phyloP scores from a whole-genome alignment of 495 filamentous ascomycete species.

The Sphaerosporella brunnea region DNA sequence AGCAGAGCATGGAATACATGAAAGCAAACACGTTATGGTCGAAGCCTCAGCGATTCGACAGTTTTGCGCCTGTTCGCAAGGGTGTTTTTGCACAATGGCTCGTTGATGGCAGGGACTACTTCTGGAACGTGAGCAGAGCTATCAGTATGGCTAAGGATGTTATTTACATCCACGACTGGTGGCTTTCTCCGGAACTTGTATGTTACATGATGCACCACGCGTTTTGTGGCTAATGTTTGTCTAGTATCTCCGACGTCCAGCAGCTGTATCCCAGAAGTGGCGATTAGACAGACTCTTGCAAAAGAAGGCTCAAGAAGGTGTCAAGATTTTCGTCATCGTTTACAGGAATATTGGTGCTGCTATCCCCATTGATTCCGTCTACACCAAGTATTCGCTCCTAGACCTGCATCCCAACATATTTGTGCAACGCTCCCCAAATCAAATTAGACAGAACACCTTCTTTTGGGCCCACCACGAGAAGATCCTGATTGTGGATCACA shows the following conservation, averaged over 20 bases:
- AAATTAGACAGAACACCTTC: constrained; percentile 97
- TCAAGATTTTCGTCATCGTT: constrained; percentile 96
- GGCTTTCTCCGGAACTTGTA: constrained; percentile 76
- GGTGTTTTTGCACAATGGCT: constrained; percentile 90
- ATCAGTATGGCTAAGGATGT: constrained; percentile 98
- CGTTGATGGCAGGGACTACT: constrained; percentile 91
- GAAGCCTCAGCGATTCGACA: constrained; percentile 67
- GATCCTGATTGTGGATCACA: constrained; percentile 86
- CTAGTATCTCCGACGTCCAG: constrained; percentile 75
- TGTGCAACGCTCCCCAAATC: constrained; percentile 88
- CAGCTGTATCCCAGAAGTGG: constrained; percentile 98
- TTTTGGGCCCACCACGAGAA: constrained; percentile 99
- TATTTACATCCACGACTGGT: constrained; percentile 99
- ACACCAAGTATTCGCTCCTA: constrained; percentile 92
- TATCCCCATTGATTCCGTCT: constrained; percentile 96
- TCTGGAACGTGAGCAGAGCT: constrained; percentile 96
- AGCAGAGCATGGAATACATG: constrained; percentile 82
- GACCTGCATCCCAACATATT: constrained; percentile 93
- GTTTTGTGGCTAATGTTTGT: constrained; percentile 6
- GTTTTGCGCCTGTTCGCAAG: constrained; percentile 78
- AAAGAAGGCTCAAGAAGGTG: constrained; percentile 79
- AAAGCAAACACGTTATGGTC: constrained; percentile 61
- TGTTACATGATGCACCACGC: constrained; percentile 1
- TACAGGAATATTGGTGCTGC: constrained; percentile 97
- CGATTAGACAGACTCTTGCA: constrained; percentile 87